These are phyloP conservation scores for Penicillium thymicola DNA, from an alignment of 2,329 filamentous ascomycete genomes.

Conservation along the genomic window DNA sequence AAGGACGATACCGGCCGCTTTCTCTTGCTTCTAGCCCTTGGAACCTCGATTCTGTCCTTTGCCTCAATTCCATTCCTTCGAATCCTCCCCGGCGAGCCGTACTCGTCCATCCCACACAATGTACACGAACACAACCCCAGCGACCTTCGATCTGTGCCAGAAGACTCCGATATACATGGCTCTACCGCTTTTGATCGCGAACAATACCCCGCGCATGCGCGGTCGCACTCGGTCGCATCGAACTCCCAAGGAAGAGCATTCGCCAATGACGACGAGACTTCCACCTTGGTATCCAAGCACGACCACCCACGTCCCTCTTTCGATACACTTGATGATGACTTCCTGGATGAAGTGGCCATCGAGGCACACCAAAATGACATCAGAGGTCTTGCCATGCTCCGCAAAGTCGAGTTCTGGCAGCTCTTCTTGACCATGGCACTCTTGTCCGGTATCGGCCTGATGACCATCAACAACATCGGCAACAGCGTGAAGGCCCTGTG, in stretches of 20 bases:
- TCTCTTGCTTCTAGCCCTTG: conserved; percentile 73
- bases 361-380: conserved; percentile 84
- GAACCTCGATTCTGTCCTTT: conserved; percentile 73
- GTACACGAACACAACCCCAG: conserved; percentile 30
- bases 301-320: conserved; percentile 50
- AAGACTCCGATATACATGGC: conserved; percentile 39
- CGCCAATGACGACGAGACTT: conserved; percentile 64
- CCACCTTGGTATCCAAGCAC: conserved; percentile 71
- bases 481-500: conserved; percentile 84
- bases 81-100: conserved; percentile 57
- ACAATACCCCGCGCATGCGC: conserved; percentile 23
- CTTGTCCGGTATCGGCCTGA: conserved; percentile 88
- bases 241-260: conserved; percentile 23
- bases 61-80: conserved; percentile 80
- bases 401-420: conserved; percentile 81
- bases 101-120: conserved; percentile 40
- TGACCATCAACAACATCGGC: conserved; percentile 99
- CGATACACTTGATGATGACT: conserved; percentile 48
- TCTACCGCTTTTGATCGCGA: conserved; percentile 31
- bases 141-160: conserved; percentile 24
- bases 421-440: conserved; percentile 83
- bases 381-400: conserved; percentile 73
- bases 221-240: conserved; percentile 32
- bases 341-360: conserved; percentile 61
- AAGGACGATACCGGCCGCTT: conserved; percentile 80